Conservation (phyloP, 345 rosid species). For the Trapa bicornis region DNA sequence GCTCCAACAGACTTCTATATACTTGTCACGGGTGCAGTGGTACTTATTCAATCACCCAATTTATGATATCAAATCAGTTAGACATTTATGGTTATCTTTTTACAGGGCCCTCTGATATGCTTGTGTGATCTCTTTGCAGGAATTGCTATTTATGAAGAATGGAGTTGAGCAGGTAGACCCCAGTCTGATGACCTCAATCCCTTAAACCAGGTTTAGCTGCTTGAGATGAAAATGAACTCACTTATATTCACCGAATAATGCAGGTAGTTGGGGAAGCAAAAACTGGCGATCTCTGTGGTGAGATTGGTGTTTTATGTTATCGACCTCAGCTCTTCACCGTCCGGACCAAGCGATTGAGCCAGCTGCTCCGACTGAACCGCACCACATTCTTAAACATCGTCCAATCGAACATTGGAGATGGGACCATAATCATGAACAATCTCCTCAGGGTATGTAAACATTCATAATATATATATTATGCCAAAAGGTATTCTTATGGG, state of each 20-base stretch:
- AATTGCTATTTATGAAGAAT: slow-evolving; percentile 31
- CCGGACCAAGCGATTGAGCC: slow-evolving; percentile 77
- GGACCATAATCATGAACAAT: slow-evolving; percentile 80
- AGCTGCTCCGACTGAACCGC: slow-evolving; percentile 77
- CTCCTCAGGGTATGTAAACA: slow-evolving; percentile 55
- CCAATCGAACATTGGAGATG: slow-evolving; percentile 90
- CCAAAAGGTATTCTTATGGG: neutral
- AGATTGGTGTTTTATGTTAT: slow-evolving; percentile 78
- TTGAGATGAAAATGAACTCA: neutral
- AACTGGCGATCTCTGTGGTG: slow-evolving; percentile 76
- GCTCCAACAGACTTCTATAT: slow-evolving; percentile 76
- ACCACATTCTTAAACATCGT: slow-evolving; percentile 69
- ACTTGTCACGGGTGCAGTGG: slow-evolving; percentile 64
- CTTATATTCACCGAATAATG: slow-evolving; percentile 1
- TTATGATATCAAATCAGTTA: neutral
- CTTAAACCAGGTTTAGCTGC: neutral
- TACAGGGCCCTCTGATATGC: neutral
- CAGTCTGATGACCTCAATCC: neutral
- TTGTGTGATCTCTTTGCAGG: slow-evolving; percentile 20
- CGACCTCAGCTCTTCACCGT: slow-evolving; percentile 85
- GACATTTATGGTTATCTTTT: neutral
- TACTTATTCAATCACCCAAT: slow-evolving; percentile 10
- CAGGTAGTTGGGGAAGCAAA: slow-evolving; percentile 61
- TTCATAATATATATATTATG: neutral
- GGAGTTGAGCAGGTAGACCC: slow-evolving; percentile 45